Evolutionary conservation across 768 basidiomycete genomes (phyloP).

Genomic region (Auriculariales sp.): DNA sequence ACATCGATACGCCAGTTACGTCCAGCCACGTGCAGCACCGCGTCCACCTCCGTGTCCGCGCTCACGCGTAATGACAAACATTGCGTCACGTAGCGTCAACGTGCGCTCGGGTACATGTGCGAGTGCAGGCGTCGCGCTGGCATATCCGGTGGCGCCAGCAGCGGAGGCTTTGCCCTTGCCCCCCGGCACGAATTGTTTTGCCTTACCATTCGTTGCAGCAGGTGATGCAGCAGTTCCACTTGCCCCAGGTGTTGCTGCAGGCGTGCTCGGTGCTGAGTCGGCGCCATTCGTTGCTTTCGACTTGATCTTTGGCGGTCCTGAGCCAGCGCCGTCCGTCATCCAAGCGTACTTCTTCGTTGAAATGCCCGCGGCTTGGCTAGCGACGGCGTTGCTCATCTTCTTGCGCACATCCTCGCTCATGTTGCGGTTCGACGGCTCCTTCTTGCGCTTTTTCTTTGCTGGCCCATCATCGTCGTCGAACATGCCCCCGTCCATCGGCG

Average conservation of each 20-base stretch:
- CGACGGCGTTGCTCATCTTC: conserved; percentile 83
- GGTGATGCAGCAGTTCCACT: conserved; percentile 20
- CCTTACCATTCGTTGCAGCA: conserved; percentile 29
- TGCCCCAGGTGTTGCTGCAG: conserved; percentile 14
- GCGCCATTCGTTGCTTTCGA: conserved; percentile 11
- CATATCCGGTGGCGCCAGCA: too few relatives aligned
- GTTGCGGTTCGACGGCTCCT: conserved; percentile 71
- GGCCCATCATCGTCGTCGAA: conserved; percentile 43
- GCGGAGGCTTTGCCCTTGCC: conserved; percentile 4
- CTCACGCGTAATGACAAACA: conserved; percentile 79
- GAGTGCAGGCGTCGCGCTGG: conserved; percentile 27
- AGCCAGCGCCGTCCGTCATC: conserved; percentile 59
- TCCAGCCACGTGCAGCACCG: conserved; percentile 61
- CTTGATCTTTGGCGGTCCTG: conserved; percentile 20
- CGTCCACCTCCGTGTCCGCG: conserved; percentile 70
- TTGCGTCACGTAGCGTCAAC: conserved; percentile 63
- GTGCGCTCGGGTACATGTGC: conserved; percentile 27
- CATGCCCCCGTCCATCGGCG: conserved; percentile 27
- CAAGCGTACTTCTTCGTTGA: conserved; percentile 67
- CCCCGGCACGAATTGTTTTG: conserved; percentile 38
- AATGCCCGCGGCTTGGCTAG: conserved; percentile 76
- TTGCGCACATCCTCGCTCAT: conserved; percentile 87
- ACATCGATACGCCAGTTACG: too few relatives aligned
- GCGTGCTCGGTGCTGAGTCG: conserved; percentile 3
- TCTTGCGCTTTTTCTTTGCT: conserved; percentile 68